phyloP scores from a whole-genome alignment of 768 basidiomycete species.

The Termitomyces sp. region DNA sequence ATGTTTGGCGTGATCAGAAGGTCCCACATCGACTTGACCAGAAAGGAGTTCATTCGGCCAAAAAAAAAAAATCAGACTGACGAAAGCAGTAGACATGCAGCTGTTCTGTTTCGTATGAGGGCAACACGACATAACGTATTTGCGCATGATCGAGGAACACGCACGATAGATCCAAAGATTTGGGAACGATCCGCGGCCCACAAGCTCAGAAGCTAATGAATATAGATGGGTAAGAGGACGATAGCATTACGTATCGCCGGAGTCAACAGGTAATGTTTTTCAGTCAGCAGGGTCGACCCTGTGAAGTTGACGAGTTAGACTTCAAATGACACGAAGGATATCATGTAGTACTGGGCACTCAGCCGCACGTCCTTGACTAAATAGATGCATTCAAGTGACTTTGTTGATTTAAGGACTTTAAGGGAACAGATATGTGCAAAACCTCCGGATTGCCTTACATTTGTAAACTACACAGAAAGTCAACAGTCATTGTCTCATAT shows the following conservation, averaged over 20 bases:
- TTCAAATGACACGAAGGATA: background rate
- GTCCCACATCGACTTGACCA: conserved; percentile 1
- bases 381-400: background rate
- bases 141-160: conserved; percentile 6
- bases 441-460: background rate
- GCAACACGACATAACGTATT: conserved; percentile 11
- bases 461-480: background rate
- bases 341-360: background rate
- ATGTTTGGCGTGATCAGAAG: background rate
- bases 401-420: background rate
- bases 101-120: background rate
- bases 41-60: background rate
- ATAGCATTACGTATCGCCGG: conserved; percentile 13
- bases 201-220: conserved; percentile 4
- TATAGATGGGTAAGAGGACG: conserved; percentile 15
- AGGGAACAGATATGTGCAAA: background rate
- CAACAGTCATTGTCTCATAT: background rate
- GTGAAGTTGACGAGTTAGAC: background rate
- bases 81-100: background rate
- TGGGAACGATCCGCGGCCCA: conserved; percentile 17
- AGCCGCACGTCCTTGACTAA: background rate
- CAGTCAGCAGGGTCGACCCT: conserved; percentile 1
- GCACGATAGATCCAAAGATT: conserved; percentile 4
- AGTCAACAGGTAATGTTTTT: conserved; percentile 5
- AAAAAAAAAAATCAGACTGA: background rate